These are phyloP conservation scores for Backusella macrospora DNA, from an alignment of 192 early-diverging fungal genomes.

Conservation along the genomic window DNA sequence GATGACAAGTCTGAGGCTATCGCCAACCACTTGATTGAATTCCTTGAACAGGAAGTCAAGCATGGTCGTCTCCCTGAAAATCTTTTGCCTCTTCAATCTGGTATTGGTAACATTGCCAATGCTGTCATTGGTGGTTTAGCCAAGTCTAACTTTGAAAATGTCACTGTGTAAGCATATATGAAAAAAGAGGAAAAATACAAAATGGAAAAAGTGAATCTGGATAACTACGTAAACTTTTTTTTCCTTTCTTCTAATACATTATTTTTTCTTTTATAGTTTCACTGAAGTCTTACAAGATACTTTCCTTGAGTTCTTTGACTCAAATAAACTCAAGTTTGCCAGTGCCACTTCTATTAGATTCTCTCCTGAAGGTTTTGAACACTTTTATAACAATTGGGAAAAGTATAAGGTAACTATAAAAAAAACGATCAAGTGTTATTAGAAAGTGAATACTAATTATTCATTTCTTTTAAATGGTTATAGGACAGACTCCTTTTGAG, in stretches of 20 bases:
- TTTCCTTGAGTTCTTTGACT: conserved; percentile 46
- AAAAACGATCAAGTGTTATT: neutral
- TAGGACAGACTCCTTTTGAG: conserved; percentile 40
- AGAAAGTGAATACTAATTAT: neutral
- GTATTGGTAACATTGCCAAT: conserved; percentile 51
- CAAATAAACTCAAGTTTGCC: conserved; percentile 33
- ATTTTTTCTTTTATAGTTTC: conserved; percentile 19
- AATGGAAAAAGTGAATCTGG: neutral
- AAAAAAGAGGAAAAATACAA: neutral
- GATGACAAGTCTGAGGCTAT: conserved; percentile 38
- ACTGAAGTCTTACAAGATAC: conserved; percentile 52
- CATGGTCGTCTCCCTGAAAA: conserved; percentile 42
- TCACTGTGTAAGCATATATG: conserved; percentile 42
- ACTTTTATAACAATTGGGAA: conserved; percentile 46
- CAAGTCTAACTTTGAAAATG: conserved; percentile 40
- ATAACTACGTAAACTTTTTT: neutral
- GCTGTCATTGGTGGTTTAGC: conserved; percentile 48
- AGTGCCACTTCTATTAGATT: conserved; percentile 45
- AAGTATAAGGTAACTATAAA: conserved; percentile 37
- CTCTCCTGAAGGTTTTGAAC: conserved; percentile 45
- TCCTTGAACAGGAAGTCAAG: conserved; percentile 44
- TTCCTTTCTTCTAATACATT: neutral
- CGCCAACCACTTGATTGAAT: conserved; percentile 44
- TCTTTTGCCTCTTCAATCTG: conserved; percentile 44
- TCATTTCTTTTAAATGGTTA: neutral